Evolutionary conservation across 1,139 yeast species (phyloP).

Genomic region (Scheffersomyces illinoinensis): DNA sequence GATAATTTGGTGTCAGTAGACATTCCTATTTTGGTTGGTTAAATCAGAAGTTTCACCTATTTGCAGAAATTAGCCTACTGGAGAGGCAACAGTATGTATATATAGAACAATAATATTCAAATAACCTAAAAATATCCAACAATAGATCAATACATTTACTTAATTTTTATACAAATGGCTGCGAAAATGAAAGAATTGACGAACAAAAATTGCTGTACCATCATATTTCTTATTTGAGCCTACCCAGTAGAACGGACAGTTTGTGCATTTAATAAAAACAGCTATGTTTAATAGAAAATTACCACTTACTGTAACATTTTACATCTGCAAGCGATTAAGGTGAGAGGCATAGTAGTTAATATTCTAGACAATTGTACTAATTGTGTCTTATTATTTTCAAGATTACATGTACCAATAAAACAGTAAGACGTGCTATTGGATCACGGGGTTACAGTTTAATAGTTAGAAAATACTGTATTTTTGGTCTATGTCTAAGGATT

Average conservation of each 20-base stretch:
- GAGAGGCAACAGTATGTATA: not conserved
- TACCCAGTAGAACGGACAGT: not conserved
- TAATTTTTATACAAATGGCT: not conserved
- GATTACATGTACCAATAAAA: not conserved
- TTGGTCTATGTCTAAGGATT: too few species aligned
- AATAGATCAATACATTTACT: too few species aligned
- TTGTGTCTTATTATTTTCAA: too few species aligned
- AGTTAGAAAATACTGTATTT: not conserved
- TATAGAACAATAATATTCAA: not conserved
- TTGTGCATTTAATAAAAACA: not conserved
- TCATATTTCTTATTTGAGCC: not conserved
- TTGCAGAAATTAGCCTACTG: not conserved
- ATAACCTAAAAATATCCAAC: not conserved
- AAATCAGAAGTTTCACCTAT: slow-evolving; percentile 1
- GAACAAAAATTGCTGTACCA: not conserved
- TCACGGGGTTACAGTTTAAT: not conserved
- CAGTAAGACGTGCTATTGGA: not conserved
- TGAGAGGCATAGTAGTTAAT: too few species aligned
- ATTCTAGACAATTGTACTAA: too few species aligned
- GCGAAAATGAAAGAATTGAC: not conserved
- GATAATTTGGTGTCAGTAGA: slow-evolving; percentile 39
- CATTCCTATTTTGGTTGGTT: slow-evolving; percentile 46
- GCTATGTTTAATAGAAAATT: not conserved
- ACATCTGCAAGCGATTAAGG: not conserved
- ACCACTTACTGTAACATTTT: not conserved